phyloP scores from a whole-genome alignment of 163 green algal genomes.

The Scenedesmus sp. region DNA sequence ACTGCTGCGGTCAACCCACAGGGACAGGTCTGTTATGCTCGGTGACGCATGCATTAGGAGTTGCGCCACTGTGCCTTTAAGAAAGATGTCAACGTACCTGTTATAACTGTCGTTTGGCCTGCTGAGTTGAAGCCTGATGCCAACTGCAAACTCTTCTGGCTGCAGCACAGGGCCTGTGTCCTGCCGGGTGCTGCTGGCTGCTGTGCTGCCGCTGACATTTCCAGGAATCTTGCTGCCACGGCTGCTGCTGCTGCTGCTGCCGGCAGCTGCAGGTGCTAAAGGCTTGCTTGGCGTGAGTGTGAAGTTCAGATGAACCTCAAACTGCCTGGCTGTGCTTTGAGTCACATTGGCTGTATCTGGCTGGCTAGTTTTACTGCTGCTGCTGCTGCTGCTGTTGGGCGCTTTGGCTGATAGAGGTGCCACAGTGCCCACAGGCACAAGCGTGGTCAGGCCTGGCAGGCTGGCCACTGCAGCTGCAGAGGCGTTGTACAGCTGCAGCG shows the following conservation, averaged over 20 bases:
- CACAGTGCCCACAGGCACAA: slow-evolving; percentile 3
- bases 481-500: neutral
- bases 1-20: slow-evolving; percentile 35
- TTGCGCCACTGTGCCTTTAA: neutral
- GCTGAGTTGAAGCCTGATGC: slow-evolving; percentile 27
- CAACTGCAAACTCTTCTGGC: slow-evolving; percentile 27
- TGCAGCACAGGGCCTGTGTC: neutral
- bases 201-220: neutral
- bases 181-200: neutral
- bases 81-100: slow-evolving; percentile 16
- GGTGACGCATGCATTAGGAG: neutral
- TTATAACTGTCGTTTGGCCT: neutral
- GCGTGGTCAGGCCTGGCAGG: neutral
- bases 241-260: neutral
- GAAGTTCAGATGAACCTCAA: slow-evolving; percentile 50
- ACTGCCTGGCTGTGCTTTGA: slow-evolving; percentile 37
- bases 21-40: slow-evolving; percentile 7
- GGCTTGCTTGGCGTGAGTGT: neutral
- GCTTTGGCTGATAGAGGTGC: too few relatives aligned
- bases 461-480: neutral
- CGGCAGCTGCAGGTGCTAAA: neutral
- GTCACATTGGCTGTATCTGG: too few relatives aligned
- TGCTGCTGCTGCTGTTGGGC: neutral
- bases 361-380: slow-evolving; percentile 8
- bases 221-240: neutral